phyloP scores from a whole-genome alignment of 371 early-diverging fungal genomes.

The Rhizomucor miehei region DNA sequence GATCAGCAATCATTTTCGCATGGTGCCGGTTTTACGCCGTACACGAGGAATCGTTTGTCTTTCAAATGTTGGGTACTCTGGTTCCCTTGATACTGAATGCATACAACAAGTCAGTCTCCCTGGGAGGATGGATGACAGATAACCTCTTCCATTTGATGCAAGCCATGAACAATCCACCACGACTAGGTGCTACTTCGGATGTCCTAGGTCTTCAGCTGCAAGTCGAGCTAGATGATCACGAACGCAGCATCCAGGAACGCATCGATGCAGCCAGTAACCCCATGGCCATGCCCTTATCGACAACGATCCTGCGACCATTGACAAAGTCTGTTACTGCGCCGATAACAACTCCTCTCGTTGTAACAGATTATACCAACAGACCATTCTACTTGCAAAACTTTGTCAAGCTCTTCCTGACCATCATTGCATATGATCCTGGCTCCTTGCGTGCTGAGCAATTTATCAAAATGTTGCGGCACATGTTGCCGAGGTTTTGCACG shows the following conservation, averaged over 20 bases:
- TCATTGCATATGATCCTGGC: conserved; percentile 67
- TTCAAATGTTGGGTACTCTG: conserved; percentile 64
- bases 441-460: conserved; percentile 67
- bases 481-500: conserved; percentile 45
- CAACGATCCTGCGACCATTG: conserved; percentile 39
- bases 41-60: conserved; percentile 67
- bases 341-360: conserved; percentile 24
- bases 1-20: conserved; percentile 55
- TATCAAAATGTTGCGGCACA: conserved; percentile 46
- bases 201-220: conserved; percentile 46
- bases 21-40: conserved; percentile 63
- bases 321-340: conserved; percentile 35
- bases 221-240: conserved; percentile 49
- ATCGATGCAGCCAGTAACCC: conserved; percentile 45
- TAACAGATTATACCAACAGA: conserved; percentile 29
- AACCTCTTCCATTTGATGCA: conserved; percentile 42
- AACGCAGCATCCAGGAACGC: conserved; percentile 40
- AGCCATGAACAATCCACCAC: conserved; percentile 39
- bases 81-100: conserved; percentile 55
- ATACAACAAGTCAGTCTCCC: conserved; percentile 24
- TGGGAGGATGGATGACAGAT: conserved; percentile 46
- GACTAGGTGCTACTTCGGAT: conserved; percentile 39
- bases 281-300: conserved; percentile 33
- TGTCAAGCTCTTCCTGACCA: conserved; percentile 61
- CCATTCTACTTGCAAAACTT: conserved; percentile 53